A percentile compares a stretch with the other conserved stretches of the same genome.
These are phyloP conservation scores for Trypanosoma vivax DNA, from an alignment of 208 protist species.

Conservation along the genomic window DNA sequence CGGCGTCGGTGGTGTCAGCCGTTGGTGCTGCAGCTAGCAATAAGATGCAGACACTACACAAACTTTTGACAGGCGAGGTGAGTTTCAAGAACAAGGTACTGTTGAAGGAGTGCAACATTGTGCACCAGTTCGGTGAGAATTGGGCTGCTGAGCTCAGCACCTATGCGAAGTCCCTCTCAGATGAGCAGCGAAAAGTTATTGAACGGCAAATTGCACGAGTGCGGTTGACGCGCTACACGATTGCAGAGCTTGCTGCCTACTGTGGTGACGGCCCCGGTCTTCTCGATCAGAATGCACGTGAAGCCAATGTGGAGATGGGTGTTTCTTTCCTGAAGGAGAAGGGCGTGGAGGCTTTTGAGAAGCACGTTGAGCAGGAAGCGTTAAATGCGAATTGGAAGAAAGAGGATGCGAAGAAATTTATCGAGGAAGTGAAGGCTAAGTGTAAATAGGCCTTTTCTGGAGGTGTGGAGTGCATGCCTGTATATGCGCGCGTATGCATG, in stretches of 20 bases:
- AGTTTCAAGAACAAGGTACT: slow-evolving; percentile 80
- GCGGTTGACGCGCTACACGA: slow-evolving; percentile 81
- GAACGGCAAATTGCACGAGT: slow-evolving; percentile 77
- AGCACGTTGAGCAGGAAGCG: slow-evolving; percentile 69
- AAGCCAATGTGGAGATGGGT: slow-evolving; percentile 68
- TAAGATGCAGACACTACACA: slow-evolving; percentile 81
- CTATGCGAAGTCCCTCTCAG: slow-evolving; percentile 66
- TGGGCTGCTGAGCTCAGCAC: slow-evolving; percentile 64
- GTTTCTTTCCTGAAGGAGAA: slow-evolving; percentile 56
- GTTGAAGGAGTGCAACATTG: slow-evolving; percentile 84
- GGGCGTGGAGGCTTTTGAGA: slow-evolving; percentile 68
- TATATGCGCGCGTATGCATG: background rate
- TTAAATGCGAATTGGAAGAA: slow-evolving; percentile 81
- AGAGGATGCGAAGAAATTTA: slow-evolving; percentile 66
- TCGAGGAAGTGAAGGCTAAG: slow-evolving; percentile 72
- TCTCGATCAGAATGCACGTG: slow-evolving; percentile 63
- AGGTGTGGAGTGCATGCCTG: background rate
- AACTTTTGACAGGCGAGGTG: slow-evolving; percentile 78
- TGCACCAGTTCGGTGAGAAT: slow-evolving; percentile 80
- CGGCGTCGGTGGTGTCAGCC: slow-evolving; percentile 26
- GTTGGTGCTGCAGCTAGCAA: slow-evolving; percentile 26
- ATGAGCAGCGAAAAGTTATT: slow-evolving; percentile 59
- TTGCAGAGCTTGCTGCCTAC: slow-evolving; percentile 79
- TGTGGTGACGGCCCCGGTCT: slow-evolving; percentile 58
- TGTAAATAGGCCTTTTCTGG: slow-evolving; percentile 49